A percentile compares a stretch with the other conserved stretches of the same genome.
phyloP scores from a whole-genome alignment of 225 moss, liverwort and hornwort species.

The Pseudisothecium myosuroides region DNA sequence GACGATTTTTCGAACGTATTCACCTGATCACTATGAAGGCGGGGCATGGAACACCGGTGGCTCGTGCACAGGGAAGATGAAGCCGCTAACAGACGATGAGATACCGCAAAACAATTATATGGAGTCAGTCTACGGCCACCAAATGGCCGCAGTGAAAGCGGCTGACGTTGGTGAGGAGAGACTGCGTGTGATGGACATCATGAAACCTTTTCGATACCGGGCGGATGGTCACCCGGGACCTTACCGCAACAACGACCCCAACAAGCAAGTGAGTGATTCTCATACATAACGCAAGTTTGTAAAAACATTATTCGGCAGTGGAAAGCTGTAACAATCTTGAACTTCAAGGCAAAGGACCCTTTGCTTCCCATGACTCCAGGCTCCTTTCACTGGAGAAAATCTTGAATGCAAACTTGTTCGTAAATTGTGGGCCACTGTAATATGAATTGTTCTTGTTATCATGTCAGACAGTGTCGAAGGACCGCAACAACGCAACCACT shows the following conservation, averaged over 20 bases:
- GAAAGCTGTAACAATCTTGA: neutral
- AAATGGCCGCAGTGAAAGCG: conserved; percentile 35
- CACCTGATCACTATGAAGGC: conserved; percentile 80
- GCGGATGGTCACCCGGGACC: conserved; percentile 89
- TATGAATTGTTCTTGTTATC: neutral
- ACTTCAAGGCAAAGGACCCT: neutral
- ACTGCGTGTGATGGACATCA: conserved; percentile 56
- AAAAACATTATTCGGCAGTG: no score
- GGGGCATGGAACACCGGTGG: conserved; percentile 84
- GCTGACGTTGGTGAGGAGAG: conserved; percentile 7
- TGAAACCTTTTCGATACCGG: conserved; percentile 40
- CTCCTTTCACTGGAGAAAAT: neutral
- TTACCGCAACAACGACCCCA: conserved; percentile 52
- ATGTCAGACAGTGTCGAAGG: neutral
- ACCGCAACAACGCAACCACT: neutral
- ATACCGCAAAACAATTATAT: conserved; percentile 7
- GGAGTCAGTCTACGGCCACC: conserved; percentile 35
- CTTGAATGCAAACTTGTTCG: neutral
- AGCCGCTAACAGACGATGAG: conserved; percentile 23
- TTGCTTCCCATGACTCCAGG: neutral
- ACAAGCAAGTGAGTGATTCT: conserved; percentile 8
- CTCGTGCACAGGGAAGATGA: conserved; percentile 75
- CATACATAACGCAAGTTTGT: neutral
- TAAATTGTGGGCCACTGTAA: neutral
- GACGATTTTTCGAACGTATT: conserved; percentile 64